Evolutionary conservation across 371 early-diverging fungal species (phyloP).

Genomic region (Vavraia culicis): DNA sequence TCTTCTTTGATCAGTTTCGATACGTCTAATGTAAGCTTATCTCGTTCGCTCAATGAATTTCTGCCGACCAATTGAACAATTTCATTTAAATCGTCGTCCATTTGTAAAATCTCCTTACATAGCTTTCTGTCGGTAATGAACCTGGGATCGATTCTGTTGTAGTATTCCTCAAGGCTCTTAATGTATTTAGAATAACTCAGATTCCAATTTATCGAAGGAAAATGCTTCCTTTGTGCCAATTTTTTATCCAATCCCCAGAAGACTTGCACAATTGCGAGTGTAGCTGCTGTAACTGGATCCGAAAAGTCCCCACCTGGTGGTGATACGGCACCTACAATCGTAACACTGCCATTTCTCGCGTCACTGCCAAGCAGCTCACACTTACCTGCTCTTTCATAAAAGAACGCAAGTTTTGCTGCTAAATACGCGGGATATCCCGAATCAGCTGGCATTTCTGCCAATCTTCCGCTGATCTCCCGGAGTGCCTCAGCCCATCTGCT

Average conservation of each 20-base stretch:
- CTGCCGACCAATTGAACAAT: constrained; percentile 99
- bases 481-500: constrained; percentile 99
- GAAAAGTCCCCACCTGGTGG: constrained; percentile 98
- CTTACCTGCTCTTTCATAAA: constrained; percentile 98
- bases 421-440: constrained; percentile 98
- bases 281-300: constrained; percentile 94
- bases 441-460: constrained; percentile 99
- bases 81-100: constrained; percentile 90
- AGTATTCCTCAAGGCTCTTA: constrained; percentile 77
- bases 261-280: constrained; percentile 94
- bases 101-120: constrained; percentile 89
- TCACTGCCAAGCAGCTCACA: constrained; percentile 72
- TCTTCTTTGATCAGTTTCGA: constrained; percentile 97
- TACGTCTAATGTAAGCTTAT: constrained; percentile 91
- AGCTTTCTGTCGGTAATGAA: constrained; percentile 67
- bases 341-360: constrained; percentile 70
- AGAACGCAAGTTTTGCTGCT: constrained; percentile 90
- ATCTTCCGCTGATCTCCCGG: constrained; percentile 97
- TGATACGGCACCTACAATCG: constrained; percentile 95
- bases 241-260: constrained; percentile 99
- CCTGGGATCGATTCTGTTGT: constrained; percentile 72
- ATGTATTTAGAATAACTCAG: constrained; percentile 92
- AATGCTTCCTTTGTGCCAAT: constrained; percentile 98
- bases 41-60: constrained; percentile 81
- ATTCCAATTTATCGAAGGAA: constrained; percentile 99